Conservation (phyloP, 2,329 filamentous ascomycete species). For the Juglanconis sp. region DNA sequence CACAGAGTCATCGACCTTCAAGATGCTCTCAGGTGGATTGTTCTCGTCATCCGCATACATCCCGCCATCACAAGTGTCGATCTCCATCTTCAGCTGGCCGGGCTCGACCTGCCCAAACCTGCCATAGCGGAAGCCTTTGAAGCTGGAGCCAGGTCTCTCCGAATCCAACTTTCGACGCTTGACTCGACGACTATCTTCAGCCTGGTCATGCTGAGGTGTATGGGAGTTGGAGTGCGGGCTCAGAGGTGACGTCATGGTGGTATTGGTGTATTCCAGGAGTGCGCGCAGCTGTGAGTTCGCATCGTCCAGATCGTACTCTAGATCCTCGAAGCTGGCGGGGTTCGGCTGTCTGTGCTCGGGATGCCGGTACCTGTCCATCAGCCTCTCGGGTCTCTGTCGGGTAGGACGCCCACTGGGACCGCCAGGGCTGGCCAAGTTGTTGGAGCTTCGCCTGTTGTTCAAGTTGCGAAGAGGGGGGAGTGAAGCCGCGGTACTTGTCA, state of each 20-base stretch:
- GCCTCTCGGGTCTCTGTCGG: conserved; percentile 27
- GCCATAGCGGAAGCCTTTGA: conserved; percentile 71
- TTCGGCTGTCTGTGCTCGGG: conserved; percentile 11
- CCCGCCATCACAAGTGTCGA: conserved; percentile 86
- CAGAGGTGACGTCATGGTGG: conserved; percentile 25
- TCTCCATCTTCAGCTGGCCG: conserved; percentile 78
- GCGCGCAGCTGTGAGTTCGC: conserved; percentile 42
- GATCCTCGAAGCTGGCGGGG: conserved; percentile 32
- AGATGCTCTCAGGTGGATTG: conserved; percentile 75
- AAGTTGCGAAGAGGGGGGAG: conserved; percentile 37
- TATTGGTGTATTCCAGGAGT: conserved; percentile 34
- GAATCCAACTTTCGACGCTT: conserved; percentile 72
- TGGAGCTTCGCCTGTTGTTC: conserved; percentile 25
- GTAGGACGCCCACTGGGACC: conserved; percentile 20
- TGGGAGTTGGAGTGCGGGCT: conserved; percentile 33
- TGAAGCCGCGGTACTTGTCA: conserved; percentile 23
- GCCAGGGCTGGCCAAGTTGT: conserved; percentile 24
- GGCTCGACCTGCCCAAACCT: conserved; percentile 83
- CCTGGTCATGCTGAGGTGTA: conserved; percentile 35
- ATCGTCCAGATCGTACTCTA: conserved; percentile 38
- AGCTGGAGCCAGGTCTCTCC: conserved; percentile 49
- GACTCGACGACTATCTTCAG: conserved; percentile 48
- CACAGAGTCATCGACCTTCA: conserved; percentile 77
- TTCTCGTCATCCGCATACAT: conserved; percentile 59
- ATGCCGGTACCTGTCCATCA: conserved; percentile 26